Evolutionary conservation across 1,139 yeast genomes (phyloP).

Genomic region (Saccharomyces hybrid): DNA sequence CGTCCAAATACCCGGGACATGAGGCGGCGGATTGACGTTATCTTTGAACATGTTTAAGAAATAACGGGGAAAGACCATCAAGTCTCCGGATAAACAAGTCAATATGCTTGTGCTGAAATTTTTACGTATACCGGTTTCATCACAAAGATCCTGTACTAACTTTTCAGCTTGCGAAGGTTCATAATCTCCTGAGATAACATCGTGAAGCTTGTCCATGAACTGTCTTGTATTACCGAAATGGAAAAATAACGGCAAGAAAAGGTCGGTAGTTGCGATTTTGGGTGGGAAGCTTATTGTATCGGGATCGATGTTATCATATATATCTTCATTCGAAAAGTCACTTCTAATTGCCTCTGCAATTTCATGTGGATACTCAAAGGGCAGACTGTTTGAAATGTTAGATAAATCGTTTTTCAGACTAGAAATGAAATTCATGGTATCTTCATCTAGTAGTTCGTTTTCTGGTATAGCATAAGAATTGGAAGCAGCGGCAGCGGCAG

Average conservation of each 20-base stretch:
- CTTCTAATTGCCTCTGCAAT: conserved; percentile 32
- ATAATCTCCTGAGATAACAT: conserved; percentile 38
- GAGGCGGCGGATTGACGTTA: conserved; percentile 39
- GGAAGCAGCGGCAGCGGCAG: conserved; percentile 17
- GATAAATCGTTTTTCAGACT: conserved; percentile 26
- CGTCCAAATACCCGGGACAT: conserved; percentile 45
- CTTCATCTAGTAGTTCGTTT: conserved; percentile 30
- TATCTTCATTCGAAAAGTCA: conserved; percentile 28
- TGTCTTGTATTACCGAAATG: conserved; percentile 23
- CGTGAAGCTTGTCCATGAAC: conserved; percentile 34
- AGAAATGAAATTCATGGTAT: conserved; percentile 30
- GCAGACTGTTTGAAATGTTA: conserved; percentile 15
- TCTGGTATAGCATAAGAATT: conserved; percentile 25
- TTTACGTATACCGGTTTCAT: conserved; percentile 40
- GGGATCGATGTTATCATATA: conserved; percentile 27
- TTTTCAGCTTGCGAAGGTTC: conserved; percentile 40
- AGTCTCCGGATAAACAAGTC: conserved; percentile 45
- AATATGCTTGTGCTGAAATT: conserved; percentile 41
- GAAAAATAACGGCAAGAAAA: conserved; percentile 30
- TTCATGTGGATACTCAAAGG: conserved; percentile 30
- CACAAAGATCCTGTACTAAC: conserved; percentile 37
- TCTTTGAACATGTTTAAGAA: conserved; percentile 39
- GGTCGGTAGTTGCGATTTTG: conserved; percentile 26
- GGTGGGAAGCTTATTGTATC: conserved; percentile 30
- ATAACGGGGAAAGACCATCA: conserved; percentile 40